phyloP scores from a whole-genome alignment of 2,329 filamentous ascomycete species.

The Fusarium subtropicale region DNA sequence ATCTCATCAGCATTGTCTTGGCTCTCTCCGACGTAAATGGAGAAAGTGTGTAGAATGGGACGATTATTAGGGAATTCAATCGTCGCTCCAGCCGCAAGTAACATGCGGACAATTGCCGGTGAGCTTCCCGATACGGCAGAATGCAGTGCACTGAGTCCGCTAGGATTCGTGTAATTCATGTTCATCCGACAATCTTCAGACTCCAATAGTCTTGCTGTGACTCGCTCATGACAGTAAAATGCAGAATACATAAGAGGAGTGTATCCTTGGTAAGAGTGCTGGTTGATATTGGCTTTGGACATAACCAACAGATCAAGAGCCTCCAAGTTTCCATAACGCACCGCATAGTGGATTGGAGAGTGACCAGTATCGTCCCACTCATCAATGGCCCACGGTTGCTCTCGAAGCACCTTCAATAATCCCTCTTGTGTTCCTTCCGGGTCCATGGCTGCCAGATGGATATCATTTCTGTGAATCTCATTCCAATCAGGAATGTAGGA shows the following conservation, averaged over 20 bases:
- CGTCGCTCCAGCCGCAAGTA: slow-evolving; percentile 25
- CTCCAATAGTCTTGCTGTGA: background rate
- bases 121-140: fast-evolving
- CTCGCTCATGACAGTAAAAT: fast-evolving
- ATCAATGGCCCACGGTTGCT: slow-evolving; percentile 15
- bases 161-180: fast-evolving
- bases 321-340: fast-evolving
- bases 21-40: fast-evolving
- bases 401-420: background rate
- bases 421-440: fast-evolving
- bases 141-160: background rate
- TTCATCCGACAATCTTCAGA: background rate
- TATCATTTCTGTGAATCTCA: fast-evolving
- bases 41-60: background rate
- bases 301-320: slow-evolving; percentile 4
- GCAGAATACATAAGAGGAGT: background rate
- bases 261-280: fast-evolving
- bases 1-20: background rate
- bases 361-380: background rate
- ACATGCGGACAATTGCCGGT: background rate
- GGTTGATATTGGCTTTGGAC: slow-evolving; percentile 6
- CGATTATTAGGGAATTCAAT: fast-evolving
- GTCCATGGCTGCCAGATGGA: slow-evolving; percentile 3
- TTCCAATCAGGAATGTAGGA: background rate
- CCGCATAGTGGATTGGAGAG: background rate